Evolutionary conservation across 2,329 filamentous ascomycete species (phyloP).

Genomic region (Neobulgaria alba): DNA sequence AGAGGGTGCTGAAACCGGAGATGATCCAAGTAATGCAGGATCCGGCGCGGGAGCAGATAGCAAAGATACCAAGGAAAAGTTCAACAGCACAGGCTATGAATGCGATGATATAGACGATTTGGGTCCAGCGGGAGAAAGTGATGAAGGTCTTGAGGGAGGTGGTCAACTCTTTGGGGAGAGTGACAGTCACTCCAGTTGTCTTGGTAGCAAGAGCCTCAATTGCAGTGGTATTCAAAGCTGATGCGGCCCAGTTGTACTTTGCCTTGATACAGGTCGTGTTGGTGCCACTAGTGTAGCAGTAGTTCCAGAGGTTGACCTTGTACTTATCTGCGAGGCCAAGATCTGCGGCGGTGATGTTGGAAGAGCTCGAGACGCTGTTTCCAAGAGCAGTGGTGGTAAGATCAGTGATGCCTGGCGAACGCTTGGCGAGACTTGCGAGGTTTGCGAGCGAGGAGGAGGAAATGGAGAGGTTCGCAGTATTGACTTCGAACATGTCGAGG

Average conservation of each 20-base stretch:
- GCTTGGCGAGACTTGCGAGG: constrained; percentile 7
- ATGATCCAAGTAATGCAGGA: constrained; percentile 77
- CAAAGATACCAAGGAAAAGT: constrained; percentile 70
- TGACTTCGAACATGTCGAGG: constrained; percentile 51
- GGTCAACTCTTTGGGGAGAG: constrained; percentile 59
- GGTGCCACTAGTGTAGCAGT: constrained; percentile 53
- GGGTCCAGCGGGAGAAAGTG: constrained; percentile 70
- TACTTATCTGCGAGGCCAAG: constrained; percentile 63
- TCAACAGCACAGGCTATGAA: constrained; percentile 61
- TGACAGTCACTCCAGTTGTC: constrained; percentile 42
- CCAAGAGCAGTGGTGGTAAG: constrained; percentile 24
- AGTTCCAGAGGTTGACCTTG: constrained; percentile 77
- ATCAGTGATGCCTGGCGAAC: not conserved
- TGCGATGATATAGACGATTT: constrained; percentile 70
- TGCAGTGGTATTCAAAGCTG: constrained; percentile 57
- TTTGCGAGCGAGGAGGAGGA: constrained; percentile 20
- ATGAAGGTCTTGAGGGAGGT: constrained; percentile 65
- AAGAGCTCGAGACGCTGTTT: constrained; percentile 25
- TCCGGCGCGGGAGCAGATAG: constrained; percentile 73
- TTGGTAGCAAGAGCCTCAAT: constrained; percentile 45
- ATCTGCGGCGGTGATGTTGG: constrained; percentile 47
- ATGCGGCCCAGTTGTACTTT: constrained; percentile 68
- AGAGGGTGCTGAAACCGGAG: constrained; percentile 49
- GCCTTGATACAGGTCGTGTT: constrained; percentile 60
- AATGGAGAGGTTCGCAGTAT: constrained; percentile 48